Evolutionary conservation across 2,329 filamentous ascomycete species (phyloP).

Genomic region (Cladophialophora chaetospira): DNA sequence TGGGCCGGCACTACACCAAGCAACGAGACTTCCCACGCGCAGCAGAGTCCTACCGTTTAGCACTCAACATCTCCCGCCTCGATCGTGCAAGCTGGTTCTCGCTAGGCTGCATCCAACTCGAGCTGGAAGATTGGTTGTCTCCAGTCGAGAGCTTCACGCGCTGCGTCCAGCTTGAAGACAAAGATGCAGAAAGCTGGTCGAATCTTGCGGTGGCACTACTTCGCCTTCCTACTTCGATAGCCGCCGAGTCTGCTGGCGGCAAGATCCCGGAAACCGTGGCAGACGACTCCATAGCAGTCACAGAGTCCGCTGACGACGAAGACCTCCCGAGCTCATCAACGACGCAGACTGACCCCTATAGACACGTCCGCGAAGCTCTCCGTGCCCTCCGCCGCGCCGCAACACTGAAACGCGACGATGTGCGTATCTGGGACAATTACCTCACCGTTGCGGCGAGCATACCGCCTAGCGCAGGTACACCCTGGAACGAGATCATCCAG

Average conservation of each 20-base stretch:
- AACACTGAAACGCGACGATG: conserved; percentile 78
- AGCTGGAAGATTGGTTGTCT: conserved; percentile 72
- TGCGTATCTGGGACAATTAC: conserved; percentile 96
- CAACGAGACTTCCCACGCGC: conserved; percentile 68
- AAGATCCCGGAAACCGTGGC: no score
- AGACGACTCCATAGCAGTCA: no score
- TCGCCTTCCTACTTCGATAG: conserved; percentile 43
- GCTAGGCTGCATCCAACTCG: conserved; percentile 82
- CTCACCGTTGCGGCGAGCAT: conserved; percentile 81
- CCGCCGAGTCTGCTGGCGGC: no score
- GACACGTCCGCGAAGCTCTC: conserved; percentile 72
- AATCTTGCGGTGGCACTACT: conserved; percentile 86
- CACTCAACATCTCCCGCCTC: conserved; percentile 75
- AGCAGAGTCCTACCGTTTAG: conserved; percentile 74
- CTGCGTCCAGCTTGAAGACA: conserved; percentile 80
- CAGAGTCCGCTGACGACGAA: no score
- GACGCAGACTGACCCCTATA: conserved; percentile 65
- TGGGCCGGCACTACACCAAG: conserved; percentile 76
- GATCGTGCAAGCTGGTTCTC: conserved; percentile 87
- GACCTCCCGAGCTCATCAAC: no score
- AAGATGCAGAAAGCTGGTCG: conserved; percentile 90
- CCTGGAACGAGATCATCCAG: conserved; percentile 72
- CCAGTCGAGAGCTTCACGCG: conserved; percentile 82
- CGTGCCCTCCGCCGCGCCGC: conserved; percentile 86
- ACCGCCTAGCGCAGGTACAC: conserved; percentile 56